Evolutionary conservation across 805 yeast species (phyloP), one percentile per base, ranked within the genome.

Genomic region (Suhomyces pyralidae): DNA sequence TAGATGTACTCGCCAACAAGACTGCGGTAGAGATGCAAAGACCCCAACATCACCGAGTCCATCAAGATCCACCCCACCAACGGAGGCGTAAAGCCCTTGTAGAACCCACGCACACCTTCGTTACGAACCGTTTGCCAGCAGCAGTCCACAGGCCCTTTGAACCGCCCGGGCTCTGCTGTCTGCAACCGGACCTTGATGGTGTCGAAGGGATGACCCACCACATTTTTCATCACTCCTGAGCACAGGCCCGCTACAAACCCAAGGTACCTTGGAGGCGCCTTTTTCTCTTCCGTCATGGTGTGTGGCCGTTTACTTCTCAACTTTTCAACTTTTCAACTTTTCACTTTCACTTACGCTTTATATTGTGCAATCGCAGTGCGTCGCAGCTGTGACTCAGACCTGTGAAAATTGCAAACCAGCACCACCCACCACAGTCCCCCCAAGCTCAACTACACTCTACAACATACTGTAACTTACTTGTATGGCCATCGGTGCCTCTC

Each of bases 141-240:
- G 67, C 96, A 89, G 64, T 91, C 96, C 61, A 87, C 62, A 0
- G 96, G 94, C 2, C 96, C 96, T 50, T 75, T 83, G 74, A 89
- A 90, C 48, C 84, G 73, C 12, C 78, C 78, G 34, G 62, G 64
- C 0, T 84, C 83, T 1, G 81, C 78, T 7, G 90, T 84, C 62
- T 90, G 97, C 50, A 90, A 73, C 51, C 97, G 76, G 15, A 90
- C 97, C 63, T 90, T 90, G 57, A 91, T 84, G 1, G 97, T 88
- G 67, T 91, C 97, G 60, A 91, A 89, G 9, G 97, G 97, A 67
- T 90, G 97, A 2, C 97, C 97, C 8, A 91, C 97, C 0, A 86
- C 84, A 60, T 91, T 88, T 65, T 91, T 91, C 61, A 89, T 86
- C 22, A 89, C 82, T 20, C 97, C 97, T 0, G 93, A 85, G 63